These are phyloP conservation scores for Madurella fahalii DNA, from an alignment of 2,329 filamentous ascomycete genomes.

Conservation along the genomic window DNA sequence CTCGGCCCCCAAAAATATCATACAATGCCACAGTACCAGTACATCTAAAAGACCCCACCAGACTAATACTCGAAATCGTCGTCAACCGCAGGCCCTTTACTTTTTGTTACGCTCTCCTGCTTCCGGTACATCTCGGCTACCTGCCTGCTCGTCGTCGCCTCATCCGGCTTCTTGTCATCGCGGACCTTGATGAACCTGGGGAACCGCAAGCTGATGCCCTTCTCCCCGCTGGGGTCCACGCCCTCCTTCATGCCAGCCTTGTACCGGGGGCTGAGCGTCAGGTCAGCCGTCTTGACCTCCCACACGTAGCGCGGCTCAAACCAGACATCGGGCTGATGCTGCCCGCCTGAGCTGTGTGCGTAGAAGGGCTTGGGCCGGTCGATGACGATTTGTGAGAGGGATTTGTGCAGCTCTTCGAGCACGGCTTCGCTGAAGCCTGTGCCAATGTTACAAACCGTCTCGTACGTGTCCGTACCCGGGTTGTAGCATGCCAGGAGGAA, in stretches of 20 bases:
- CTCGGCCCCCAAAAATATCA: neutral
- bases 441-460: slow-evolving; percentile 97
- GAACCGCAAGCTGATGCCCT: slow-evolving; percentile 85
- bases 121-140: slow-evolving; percentile 96
- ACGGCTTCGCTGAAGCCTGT: slow-evolving; percentile 95
- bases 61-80: slow-evolving; percentile 94
- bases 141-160: slow-evolving; percentile 78
- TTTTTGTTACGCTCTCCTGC: slow-evolving; percentile 87
- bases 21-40: neutral
- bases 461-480: slow-evolving; percentile 71
- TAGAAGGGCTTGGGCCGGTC: slow-evolving; percentile 94
- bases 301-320: slow-evolving; percentile 92
- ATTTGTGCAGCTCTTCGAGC: slow-evolving; percentile 77
- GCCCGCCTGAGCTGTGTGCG: slow-evolving; percentile 72
- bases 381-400: slow-evolving; percentile 74
- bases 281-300: slow-evolving; percentile 95
- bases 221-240: slow-evolving; percentile 64
- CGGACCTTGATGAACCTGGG: slow-evolving; percentile 87
- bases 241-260: slow-evolving; percentile 84
- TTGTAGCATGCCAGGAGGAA: slow-evolving; percentile 97
- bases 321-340: slow-evolving; percentile 98
- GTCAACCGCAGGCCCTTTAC: slow-evolving; percentile 80
- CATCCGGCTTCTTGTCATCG: slow-evolving; percentile 93
- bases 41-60: neutral
- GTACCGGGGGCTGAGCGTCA: slow-evolving; percentile 89